phyloP scores from a whole-genome alignment of 805 yeast genomes.

The Saturnispora zaruensis region DNA sequence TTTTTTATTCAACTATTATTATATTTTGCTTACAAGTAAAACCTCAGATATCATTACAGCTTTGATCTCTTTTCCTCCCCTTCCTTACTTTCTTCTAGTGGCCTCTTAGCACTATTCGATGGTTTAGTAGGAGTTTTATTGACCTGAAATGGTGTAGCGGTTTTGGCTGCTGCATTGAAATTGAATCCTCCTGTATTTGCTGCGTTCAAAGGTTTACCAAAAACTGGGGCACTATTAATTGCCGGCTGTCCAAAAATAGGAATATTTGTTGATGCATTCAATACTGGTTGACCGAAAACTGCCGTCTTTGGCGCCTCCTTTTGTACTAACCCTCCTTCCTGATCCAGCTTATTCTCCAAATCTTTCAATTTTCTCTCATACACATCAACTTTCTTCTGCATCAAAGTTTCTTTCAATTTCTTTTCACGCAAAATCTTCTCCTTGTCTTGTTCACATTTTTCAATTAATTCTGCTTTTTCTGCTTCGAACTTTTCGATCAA shows the following conservation, averaged over 20 bases:
- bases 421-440: conserved; percentile 42
- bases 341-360: conserved; percentile 10
- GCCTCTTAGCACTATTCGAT: conserved; percentile 15
- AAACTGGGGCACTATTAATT: neutral
- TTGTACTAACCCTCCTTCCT: neutral
- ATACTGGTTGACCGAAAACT: neutral
- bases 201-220: neutral
- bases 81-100: conserved; percentile 16
- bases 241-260: neutral
- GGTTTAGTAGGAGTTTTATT: neutral
- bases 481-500: conserved; percentile 11
- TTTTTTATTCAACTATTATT: neutral
- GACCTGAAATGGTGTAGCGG: neutral
- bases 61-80: conserved; percentile 19
- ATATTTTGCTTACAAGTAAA: neutral
- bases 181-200: conserved; percentile 4
- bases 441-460: conserved; percentile 22
- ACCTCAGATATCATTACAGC: conserved; percentile 4
- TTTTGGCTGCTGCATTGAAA: neutral
- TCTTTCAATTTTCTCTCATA: conserved; percentile 33
- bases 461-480: conserved; percentile 17
- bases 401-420: conserved; percentile 49
- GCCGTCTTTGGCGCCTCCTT: neutral
- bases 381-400: conserved; percentile 45
- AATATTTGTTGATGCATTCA: neutral